Evolutionary conservation across 1,139 yeast genomes (phyloP), one percentile per base, ranked within the genome.

Genomic region (Starmera stellimalicola): DNA sequence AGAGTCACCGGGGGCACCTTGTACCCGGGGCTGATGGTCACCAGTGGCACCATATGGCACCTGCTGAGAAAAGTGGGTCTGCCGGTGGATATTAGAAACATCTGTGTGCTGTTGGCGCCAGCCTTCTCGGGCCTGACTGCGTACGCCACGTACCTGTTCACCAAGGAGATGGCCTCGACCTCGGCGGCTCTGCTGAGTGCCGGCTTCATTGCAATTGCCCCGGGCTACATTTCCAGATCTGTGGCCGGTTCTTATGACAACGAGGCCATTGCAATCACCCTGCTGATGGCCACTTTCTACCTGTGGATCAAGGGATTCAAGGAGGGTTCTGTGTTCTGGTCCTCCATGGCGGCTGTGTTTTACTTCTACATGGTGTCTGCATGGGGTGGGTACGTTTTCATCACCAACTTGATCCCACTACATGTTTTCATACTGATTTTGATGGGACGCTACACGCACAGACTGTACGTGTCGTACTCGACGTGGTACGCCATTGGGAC

Each of bases 341-440:
- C 88, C 15, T 70, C 93, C 6, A 62, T 81, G 48, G 77, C 97
- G 24, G 94, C 98, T 3, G 58, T 85, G 31, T 81, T 79, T 50
- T 93, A 93, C 65, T 93, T 93, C 60, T 93, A 93, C 68, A 93
- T 93, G 99, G 99, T 93, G 34, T 80, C 95, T 34, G 98, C 99
- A n/a, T 93, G 99, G 99, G 98, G 98, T 67, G 99, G 99, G 16
- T 93, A 93, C 55, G 99, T 91, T 33, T 93, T 93, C 65, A 93
- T 93, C 62, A 93, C 98, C 41, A 93, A 93, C 63, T 77, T 93
- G 68, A 85, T 93, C 51, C 99, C 99, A 33, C 68, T 93, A 50
- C 99, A 93, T 57, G 87, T 88, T 20, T 88, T 93, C 55, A 91
- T 87, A 31, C 67, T 93, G 52, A 63, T 93, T 37, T 63, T 84